Conservation (phyloP, 139 green algal genomes). For the Limnomonas spitsbergensis region DNA sequence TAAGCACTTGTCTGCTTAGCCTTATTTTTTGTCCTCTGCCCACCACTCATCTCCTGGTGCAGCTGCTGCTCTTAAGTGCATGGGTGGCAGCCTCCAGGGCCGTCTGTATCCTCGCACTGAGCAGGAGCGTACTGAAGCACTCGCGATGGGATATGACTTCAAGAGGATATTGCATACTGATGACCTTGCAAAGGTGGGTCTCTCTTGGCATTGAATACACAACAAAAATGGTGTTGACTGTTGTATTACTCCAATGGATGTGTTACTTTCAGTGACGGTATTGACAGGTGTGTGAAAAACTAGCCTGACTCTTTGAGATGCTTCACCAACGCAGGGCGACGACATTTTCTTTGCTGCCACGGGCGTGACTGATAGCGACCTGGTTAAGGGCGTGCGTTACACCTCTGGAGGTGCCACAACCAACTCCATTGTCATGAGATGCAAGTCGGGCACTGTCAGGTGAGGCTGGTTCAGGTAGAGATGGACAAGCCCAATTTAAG, state of each 20-base stretch:
- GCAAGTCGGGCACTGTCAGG: constrained; percentile 60
- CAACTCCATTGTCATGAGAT: constrained; percentile 79
- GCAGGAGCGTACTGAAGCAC: constrained; percentile 47
- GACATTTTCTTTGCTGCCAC: constrained; percentile 83
- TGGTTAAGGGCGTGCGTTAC: constrained; percentile 72
- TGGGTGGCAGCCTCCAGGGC: constrained; percentile 69
- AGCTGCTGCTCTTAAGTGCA: constrained; percentile 65
- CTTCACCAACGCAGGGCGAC: constrained; percentile 33
- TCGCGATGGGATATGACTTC: constrained; percentile 48
- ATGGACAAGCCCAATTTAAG: background rate
- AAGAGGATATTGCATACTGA: constrained; percentile 46
- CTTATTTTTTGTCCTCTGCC: no score
- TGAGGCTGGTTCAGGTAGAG: background rate
- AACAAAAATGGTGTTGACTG: no score
- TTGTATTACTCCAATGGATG: no score
- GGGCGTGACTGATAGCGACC: constrained; percentile 73
- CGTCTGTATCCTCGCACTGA: constrained; percentile 64
- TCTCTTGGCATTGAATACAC: no score
- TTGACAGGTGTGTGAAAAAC: no score
- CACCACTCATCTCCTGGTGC: no score
- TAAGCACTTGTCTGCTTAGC: no score
- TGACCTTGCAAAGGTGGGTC: constrained; percentile 34
- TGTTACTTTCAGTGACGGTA: no score
- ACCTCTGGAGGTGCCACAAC: constrained; percentile 63
- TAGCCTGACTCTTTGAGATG: no score